Base-by-base conservation (phyloP, 1,284 basidiomycete genomes). In the Cystobasidiaceae sp. region DNA sequence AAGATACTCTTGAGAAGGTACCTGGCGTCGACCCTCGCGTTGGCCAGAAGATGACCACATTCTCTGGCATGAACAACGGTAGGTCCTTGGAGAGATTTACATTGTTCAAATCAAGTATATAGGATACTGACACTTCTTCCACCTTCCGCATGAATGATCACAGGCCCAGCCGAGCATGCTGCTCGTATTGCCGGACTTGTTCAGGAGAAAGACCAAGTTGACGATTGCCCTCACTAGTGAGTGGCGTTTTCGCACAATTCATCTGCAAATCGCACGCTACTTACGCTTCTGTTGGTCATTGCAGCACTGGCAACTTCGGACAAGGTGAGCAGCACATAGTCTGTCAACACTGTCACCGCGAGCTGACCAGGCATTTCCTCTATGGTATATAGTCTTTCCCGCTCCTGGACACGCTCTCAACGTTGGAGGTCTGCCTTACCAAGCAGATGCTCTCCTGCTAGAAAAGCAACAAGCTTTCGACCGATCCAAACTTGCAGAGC, bases 391-490 rank as follows among this genome's bases (percentile, higher is more conserved):
- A 23, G 33, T 52, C 43, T 25, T 54, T 21, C 27, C 41, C 4
- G 39, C 27, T 6, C 39, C 43, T 34, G 63, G 73, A 8, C 71
- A 75, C 63, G 67, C 72, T 8, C 69, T 76, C 55, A 76, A 77
- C 63, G 68, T 76, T 46, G 75, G 75, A 19, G 75, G 74, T 21
- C 73, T 75, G 46, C 75, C 75, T 2, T 72, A 70, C 46, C 75
- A 76, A 52, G 71, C 68, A 27, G 75, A 77, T 55, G 51, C 76
- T 8, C 49, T 74, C 27, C 64, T 77, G n/a, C 69, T 76, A 37
- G 76, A 77, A 70, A 75, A 76, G 62, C 76, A 76, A 49, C 72
- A 75, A 67, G 72, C 74, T 5, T 77, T 77, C 61, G 74, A 75
- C 58, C 67, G 76, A 57, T 71, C 70, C 21, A 75, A 75, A 68